Evolutionary conservation across 306 rosid genomes (phyloP), one percentile per base, ranked within the genome.

Genomic region (Medicago arabica): DNA sequence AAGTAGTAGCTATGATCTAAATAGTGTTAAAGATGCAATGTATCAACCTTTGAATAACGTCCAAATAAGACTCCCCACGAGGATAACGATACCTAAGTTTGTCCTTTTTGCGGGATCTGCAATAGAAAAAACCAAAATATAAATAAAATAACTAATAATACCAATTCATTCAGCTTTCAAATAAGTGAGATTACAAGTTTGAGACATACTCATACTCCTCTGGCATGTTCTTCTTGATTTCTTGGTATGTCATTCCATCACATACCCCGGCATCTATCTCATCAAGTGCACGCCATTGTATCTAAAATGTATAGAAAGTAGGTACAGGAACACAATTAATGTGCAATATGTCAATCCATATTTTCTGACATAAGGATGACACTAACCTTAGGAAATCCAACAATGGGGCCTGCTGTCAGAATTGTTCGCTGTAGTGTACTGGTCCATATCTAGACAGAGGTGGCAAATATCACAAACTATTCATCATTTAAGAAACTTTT

Each of bases 1-100:
- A 49, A 50, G 74, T 76, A 43, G 68, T 44, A 19, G 31, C 25
- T 38, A 55, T 46, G 21, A 83, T 74, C 73, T 47, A 57, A 44
- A 47, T 69, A 63, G 71, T 47, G 38, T 38, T 75, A 25, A 64
- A 79, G 79, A 23, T 49, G 65, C 76, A 40, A 60, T 40, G 51
- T 58, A n/a, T 77, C 77, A 71, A 95, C 99, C 99, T 89, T 84
- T 95, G 99, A 61, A 95, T 95, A 47, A 92, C 99, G 85, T 95
- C 99, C 80, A 95, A 78, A 87, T 95, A 95, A 74, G 99, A 95
- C 83, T 95, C 99, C 49, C 99, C 99, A 77, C 97, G 99, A 80
- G 99, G 97, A 86, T 95, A 95, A 11, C 97, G 91, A 76, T 95
- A 95, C 78, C 97, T 83, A 84, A 95, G 89, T 83, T 95, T 92